These are phyloP conservation scores for Nemania sp. DNA, from an alignment of 2,329 filamentous ascomycete species.

Conservation along the genomic window DNA sequence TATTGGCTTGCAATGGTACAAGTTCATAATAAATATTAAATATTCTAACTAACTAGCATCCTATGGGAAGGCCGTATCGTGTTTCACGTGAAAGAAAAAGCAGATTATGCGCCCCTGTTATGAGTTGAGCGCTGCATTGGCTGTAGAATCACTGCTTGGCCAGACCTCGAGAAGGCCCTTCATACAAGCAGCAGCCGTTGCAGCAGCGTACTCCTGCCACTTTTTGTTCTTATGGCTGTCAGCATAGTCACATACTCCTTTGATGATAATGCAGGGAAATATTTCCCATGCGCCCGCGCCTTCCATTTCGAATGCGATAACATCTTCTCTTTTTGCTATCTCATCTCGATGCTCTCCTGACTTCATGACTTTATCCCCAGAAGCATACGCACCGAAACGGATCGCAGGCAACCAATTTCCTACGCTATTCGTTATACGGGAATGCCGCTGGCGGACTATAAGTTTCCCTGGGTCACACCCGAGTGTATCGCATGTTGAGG, in stretches of 20 bases:
- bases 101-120: background rate
- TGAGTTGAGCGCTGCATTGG: background rate
- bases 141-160: background rate
- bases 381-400: slow-evolving; percentile 55
- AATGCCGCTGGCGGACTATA: slow-evolving; percentile 11
- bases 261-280: slow-evolving; percentile 28
- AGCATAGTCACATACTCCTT: slow-evolving; percentile 31
- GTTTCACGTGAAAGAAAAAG: too few relatives aligned
- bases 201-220: slow-evolving; percentile 28
- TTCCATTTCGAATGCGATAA: slow-evolving; percentile 54
- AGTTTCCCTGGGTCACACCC: slow-evolving; percentile 11
- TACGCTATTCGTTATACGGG: background rate
- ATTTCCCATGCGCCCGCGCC: slow-evolving; percentile 45
- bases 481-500: slow-evolving; percentile 15
- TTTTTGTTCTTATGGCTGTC: slow-evolving; percentile 32
- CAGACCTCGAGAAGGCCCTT: slow-evolving; percentile 24
- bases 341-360: slow-evolving; percentile 53
- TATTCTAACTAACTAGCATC: background rate
- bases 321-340: slow-evolving; percentile 44
- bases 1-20: background rate
- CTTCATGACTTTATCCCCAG: slow-evolving; percentile 56
- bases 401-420: slow-evolving; percentile 42
- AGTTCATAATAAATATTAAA: background rate
- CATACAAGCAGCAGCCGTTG: slow-evolving; percentile 23
- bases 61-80: too few relatives aligned